phyloP scores from a whole-genome alignment of 768 basidiomycete genomes.

The Nidula microcarpa region DNA sequence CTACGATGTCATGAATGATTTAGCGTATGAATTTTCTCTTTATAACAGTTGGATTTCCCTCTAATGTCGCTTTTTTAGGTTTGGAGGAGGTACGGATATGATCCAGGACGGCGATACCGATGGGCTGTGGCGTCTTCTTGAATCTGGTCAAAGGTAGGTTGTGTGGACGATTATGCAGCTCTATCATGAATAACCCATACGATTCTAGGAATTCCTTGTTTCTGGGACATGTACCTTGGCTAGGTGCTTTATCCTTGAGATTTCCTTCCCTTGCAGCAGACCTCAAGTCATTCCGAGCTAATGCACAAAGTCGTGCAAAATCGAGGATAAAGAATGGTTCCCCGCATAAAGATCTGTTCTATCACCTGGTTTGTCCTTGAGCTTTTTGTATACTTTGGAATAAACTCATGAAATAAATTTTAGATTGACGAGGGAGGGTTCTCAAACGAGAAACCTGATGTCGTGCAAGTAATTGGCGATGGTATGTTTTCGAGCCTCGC shows the following conservation, averaged over 20 bases:
- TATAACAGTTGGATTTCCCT: too few species aligned
- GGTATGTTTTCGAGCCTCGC: slow-evolving; percentile 13
- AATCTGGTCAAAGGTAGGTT: slow-evolving; percentile 41
- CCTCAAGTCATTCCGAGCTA: slow-evolving; percentile 35
- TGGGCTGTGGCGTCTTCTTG: slow-evolving; percentile 39
- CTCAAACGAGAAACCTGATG: slow-evolving; percentile 6
- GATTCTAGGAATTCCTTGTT: slow-evolving; percentile 33
- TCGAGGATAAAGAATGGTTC: not conserved
- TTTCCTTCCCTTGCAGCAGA: slow-evolving; percentile 31
- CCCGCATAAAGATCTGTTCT: too few species aligned
- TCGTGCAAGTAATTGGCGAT: slow-evolving; percentile 31
- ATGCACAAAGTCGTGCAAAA: slow-evolving; percentile 31
- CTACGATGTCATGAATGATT: slow-evolving; percentile 40
- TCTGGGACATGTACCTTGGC: slow-evolving; percentile 45
- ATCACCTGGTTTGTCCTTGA: too few species aligned
- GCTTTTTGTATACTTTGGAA: too few species aligned
- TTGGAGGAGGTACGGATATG: slow-evolving; percentile 18
- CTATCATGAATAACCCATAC: not conserved
- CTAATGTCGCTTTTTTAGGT: not conserved
- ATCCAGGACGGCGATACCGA: slow-evolving; percentile 37
- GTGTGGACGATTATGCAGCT: not conserved
- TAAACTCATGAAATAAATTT: too few species aligned
- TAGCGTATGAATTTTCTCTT: slow-evolving; percentile 25
- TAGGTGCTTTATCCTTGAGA: slow-evolving; percentile 32
- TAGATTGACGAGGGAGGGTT: too few species aligned